Evolutionary conservation across 306 rosid species (phyloP).

Genomic region (Acacia crassicarpa): DNA sequence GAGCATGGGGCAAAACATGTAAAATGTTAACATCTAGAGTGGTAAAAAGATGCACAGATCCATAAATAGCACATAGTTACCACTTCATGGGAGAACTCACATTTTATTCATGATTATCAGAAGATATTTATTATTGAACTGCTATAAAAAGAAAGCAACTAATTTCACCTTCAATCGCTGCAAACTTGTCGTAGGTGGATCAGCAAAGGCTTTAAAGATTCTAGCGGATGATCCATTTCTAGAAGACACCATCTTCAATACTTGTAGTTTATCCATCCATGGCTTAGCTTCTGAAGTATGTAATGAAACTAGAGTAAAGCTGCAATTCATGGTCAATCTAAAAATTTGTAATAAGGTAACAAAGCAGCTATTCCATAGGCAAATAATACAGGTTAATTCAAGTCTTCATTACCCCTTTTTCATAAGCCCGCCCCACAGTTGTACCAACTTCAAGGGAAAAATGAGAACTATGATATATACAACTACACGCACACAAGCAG

Average conservation of each 20-base stretch:
- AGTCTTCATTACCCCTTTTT: background rate
- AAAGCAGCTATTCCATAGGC: background rate
- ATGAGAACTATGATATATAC: background rate
- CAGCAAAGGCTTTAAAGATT: constrained; percentile 96
- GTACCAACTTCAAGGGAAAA: background rate
- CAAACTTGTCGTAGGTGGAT: constrained; percentile 96
- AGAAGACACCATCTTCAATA: constrained; percentile 60
- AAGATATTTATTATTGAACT: background rate
- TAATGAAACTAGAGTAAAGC: constrained; percentile 3
- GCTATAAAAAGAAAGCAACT: background rate
- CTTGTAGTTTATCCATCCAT: constrained; percentile 81
- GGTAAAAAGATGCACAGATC: background rate
- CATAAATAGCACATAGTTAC: background rate
- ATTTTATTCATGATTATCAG: background rate
- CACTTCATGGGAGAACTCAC: background rate
- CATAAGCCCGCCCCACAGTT: background rate
- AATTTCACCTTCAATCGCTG: constrained; percentile 86
- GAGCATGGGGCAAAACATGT: background rate
- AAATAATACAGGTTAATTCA: background rate
- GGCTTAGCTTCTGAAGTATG: constrained; percentile 62
- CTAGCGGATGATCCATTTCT: constrained; percentile 56
- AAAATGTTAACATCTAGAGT: background rate
- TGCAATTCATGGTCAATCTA: background rate
- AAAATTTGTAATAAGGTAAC: background rate
- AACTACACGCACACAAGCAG: background rate